Percentiles rank a stretch among this genome's conserved stretches.
phyloP scores from a whole-genome alignment of 169 alveolate genomes.

The Plasmodium falciparum region DNA sequence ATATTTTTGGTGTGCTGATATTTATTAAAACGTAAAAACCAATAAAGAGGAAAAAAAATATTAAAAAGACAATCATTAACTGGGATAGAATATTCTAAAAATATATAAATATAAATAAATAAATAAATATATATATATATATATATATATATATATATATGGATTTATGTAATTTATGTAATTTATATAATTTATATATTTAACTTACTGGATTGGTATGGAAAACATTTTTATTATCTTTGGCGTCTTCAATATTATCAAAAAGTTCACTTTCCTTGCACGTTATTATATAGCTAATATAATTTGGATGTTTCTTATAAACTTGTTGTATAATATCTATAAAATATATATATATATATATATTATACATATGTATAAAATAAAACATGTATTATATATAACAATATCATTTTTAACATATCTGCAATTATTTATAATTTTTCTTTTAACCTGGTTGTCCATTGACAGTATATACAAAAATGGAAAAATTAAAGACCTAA shows the following conservation, averaged over 20 bases:
- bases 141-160: too few relatives aligned
- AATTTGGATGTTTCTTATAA: slow-evolving; percentile 65
- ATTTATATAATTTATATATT: slow-evolving; percentile 4
- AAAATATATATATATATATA: background rate
- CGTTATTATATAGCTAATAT: slow-evolving; percentile 40
- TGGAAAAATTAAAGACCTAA: slow-evolving; percentile 43
- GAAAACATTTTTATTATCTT: slow-evolving; percentile 54
- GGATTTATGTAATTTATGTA: too few relatives aligned
- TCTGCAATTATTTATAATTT: too few relatives aligned
- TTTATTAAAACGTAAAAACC: slow-evolving; percentile 55
- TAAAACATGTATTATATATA: too few relatives aligned
- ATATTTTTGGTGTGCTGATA: slow-evolving; percentile 65
- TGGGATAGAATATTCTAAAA: slow-evolving; percentile 56
- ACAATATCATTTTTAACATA: too few relatives aligned
- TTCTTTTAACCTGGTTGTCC: slow-evolving; percentile 19
- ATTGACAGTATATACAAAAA: slow-evolving; percentile 48
- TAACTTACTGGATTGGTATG: slow-evolving; percentile 66
- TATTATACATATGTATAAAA: background rate
- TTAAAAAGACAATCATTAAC: slow-evolving; percentile 39
- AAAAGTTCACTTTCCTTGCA: slow-evolving; percentile 66
- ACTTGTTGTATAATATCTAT: slow-evolving; percentile 34
- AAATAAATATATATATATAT: background rate
- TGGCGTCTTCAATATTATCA: slow-evolving; percentile 59
- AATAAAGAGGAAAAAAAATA: slow-evolving; percentile 51
- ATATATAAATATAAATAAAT: background rate